Conservation (phyloP, 2,329 filamentous ascomycete genomes). For the Xylaria sp. region DNA sequence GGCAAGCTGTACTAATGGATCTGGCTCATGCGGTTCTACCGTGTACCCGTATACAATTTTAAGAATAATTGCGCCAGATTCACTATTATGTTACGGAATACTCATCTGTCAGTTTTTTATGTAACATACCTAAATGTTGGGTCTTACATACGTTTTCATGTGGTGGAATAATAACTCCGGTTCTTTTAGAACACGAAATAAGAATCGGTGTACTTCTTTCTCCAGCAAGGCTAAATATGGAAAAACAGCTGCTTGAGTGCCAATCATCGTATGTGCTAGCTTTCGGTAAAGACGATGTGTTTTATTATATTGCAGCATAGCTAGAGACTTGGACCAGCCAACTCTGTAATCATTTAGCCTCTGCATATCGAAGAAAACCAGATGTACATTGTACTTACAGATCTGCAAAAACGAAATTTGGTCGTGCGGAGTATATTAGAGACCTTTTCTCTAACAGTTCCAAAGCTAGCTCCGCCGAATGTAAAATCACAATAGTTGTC, state of each 20-base stretch:
- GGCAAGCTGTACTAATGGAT: conserved; percentile 34
- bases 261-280: conserved; percentile 38
- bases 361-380: too few relatives aligned
- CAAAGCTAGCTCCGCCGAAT: conserved; percentile 44
- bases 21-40: conserved; percentile 27
- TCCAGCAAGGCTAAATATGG: conserved; percentile 24
- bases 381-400: conserved; percentile 21
- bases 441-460: conserved; percentile 46
- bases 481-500: conserved; percentile 48
- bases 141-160: background rate
- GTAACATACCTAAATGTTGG: background rate
- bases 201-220: conserved; percentile 11
- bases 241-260: conserved; percentile 30
- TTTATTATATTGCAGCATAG: conserved; percentile 32
- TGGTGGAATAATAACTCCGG: conserved; percentile 2
- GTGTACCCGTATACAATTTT: conserved; percentile 40
- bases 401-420: conserved; percentile 35
- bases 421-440: conserved; percentile 44
- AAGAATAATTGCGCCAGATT: conserved; percentile 31
- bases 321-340: conserved; percentile 26
- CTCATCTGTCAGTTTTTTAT: background rate
- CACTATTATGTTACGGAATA: background rate
- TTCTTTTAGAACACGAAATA: conserved; percentile 11
- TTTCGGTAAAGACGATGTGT: conserved; percentile 37
- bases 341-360: conserved; percentile 9